phyloP scores from a whole-genome alignment of 1,284 basidiomycete species.

The Termitomyces sp. region DNA sequence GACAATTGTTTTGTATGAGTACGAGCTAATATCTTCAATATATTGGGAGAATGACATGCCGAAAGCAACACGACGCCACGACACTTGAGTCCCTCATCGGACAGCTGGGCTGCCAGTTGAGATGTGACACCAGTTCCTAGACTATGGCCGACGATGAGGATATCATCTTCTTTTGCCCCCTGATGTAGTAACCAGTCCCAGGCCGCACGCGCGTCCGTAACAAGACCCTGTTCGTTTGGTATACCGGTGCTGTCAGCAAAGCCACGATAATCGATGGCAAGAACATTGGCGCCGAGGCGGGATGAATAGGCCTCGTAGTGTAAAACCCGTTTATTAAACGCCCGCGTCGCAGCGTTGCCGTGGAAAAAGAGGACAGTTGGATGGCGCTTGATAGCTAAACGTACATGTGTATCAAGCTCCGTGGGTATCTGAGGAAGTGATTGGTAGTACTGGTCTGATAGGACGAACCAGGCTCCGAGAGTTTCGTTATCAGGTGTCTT shows the following conservation, averaged over 20 bases:
- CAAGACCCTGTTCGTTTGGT: constrained; percentile 74
- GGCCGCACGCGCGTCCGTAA: constrained; percentile 72
- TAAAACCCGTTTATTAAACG: constrained; percentile 56
- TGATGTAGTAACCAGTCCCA: constrained; percentile 73
- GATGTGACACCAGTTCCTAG: constrained; percentile 78
- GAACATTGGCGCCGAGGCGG: constrained; percentile 68
- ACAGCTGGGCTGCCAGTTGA: constrained; percentile 56
- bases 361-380: constrained; percentile 88
- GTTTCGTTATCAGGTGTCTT: constrained; percentile 72
- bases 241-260: constrained; percentile 82
- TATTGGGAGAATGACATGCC: constrained; percentile 20
- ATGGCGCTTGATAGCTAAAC: constrained; percentile 48
- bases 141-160: constrained; percentile 78
- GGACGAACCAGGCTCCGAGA: constrained; percentile 87
- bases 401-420: constrained; percentile 33
- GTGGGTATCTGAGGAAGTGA: constrained; percentile 35
- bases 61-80: constrained; percentile 71
- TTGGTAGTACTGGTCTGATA: constrained; percentile 68
- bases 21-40: background rate
- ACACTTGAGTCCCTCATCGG: constrained; percentile 45
- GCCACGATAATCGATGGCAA: constrained; percentile 89
- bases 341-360: constrained; percentile 82
- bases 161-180: constrained; percentile 53
- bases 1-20: background rate
- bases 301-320: constrained; percentile 61